A percentile compares a stretch with the other conserved stretches of the same genome.
These are phyloP conservation scores for Xanthoconium separans DNA, from an alignment of 1,284 basidiomycete genomes.

Conservation along the genomic window DNA sequence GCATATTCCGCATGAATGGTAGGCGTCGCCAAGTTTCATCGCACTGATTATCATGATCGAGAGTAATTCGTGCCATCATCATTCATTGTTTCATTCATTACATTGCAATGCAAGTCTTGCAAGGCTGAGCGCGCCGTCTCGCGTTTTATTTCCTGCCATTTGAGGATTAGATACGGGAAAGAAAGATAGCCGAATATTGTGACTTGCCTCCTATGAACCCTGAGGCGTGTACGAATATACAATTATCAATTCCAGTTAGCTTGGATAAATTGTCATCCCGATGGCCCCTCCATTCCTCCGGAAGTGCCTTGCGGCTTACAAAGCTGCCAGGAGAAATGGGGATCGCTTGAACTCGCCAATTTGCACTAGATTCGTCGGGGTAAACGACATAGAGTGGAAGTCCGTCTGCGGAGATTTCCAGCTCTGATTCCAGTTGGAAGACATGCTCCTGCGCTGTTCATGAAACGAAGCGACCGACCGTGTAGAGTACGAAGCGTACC, in stretches of 20 bases:
- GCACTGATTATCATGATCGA: constrained; percentile 10
- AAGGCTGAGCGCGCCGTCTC: constrained; percentile 83
- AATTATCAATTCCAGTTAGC: constrained; percentile 75
- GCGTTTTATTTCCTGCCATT: constrained; percentile 80
- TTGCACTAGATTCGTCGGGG: constrained; percentile 75
- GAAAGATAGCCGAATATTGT: background rate
- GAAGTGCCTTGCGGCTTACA: constrained; percentile 87
- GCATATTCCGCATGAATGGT: constrained; percentile 16
- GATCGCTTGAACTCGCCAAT: constrained; percentile 95
- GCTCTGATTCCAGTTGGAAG: constrained; percentile 77
- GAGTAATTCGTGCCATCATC: constrained; percentile 13
- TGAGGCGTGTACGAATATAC: constrained; percentile 92
- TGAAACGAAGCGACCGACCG: background rate
- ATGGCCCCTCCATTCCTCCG: constrained; percentile 91
- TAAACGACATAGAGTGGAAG: constrained; percentile 87
- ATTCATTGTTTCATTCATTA: constrained; percentile 25
- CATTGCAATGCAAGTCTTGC: constrained; percentile 65
- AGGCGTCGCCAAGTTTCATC: constrained; percentile 11
- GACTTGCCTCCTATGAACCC: constrained; percentile 91
- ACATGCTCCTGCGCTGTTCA: constrained; percentile 74
- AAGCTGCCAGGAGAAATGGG: constrained; percentile 84
- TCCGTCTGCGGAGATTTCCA: constrained; percentile 41
- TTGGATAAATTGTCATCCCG: constrained; percentile 81
- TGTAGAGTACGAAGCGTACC: constrained; percentile 35
- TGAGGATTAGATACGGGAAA: constrained; percentile 12